Conservation (phyloP, 139 green algal species). For the Closterium sp. region DNA sequence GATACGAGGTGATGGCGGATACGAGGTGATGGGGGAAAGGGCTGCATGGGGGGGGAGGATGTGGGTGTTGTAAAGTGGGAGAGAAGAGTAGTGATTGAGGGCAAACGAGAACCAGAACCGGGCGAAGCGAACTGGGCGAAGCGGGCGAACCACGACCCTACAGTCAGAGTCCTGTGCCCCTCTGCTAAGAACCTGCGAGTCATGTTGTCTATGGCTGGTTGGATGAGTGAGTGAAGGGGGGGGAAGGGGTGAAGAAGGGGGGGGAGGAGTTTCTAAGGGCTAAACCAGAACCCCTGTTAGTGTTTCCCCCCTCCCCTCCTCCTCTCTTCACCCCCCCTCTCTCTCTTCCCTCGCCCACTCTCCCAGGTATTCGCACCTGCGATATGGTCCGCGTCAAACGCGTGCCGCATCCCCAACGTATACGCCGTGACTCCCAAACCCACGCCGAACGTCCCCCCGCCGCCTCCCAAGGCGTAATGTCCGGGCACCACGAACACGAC, state of each 20-base stretch:
- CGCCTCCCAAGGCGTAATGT: neutral
- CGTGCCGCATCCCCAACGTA: slow-evolving; percentile 9
- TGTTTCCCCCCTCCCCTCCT: neutral
- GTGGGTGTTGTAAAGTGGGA: too few species aligned
- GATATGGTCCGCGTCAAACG: slow-evolving; percentile 10
- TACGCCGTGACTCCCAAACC: slow-evolving; percentile 9
- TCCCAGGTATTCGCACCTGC: neutral
- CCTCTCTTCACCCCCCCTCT: too few species aligned
- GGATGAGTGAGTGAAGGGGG: neutral
- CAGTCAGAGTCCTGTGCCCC: neutral
- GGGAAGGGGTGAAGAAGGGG: neutral
- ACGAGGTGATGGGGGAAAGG: too few species aligned
- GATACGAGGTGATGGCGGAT: too few species aligned
- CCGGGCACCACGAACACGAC: neutral
- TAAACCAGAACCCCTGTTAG: neutral
- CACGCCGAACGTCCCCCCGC: neutral
- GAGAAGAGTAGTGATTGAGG: too few species aligned
- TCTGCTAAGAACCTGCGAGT: slow-evolving; percentile 14
- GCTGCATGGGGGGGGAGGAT: too few species aligned
- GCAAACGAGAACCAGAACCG: too few species aligned
- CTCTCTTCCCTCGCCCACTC: too few species aligned
- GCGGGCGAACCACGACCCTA: slow-evolving; percentile 8
- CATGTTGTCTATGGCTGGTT: slow-evolving; percentile 7
- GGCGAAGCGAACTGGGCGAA: too few species aligned
- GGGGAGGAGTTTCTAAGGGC: neutral